Conservation (phyloP, 345 rosid genomes). For the Draba incana region DNA sequence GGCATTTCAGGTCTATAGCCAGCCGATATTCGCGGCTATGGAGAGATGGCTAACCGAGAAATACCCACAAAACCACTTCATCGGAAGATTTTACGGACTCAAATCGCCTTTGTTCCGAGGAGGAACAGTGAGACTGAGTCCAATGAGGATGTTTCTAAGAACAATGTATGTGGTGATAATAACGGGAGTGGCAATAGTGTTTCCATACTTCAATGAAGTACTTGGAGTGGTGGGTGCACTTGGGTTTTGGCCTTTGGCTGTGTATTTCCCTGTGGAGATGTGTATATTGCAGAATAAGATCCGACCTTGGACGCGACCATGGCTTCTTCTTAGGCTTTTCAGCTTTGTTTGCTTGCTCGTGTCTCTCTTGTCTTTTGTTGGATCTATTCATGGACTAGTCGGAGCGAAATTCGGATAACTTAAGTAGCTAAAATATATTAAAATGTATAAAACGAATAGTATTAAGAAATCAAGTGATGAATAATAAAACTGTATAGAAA, state of each 20-base stretch:
- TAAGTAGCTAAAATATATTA: background rate
- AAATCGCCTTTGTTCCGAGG: slow-evolving; percentile 45
- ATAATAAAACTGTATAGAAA: background rate
- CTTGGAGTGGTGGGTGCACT: slow-evolving; percentile 75
- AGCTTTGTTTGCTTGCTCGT: slow-evolving; percentile 49
- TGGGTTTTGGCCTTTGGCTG: slow-evolving; percentile 73
- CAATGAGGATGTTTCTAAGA: slow-evolving; percentile 44
- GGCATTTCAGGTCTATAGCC: slow-evolving; percentile 57
- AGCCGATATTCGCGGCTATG: slow-evolving; percentile 63
- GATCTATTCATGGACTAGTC: slow-evolving; percentile 63
- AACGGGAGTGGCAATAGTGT: slow-evolving; percentile 54
- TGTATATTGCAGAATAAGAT: slow-evolving; percentile 57
- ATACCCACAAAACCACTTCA: slow-evolving; percentile 52
- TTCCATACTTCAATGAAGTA: slow-evolving; percentile 88
- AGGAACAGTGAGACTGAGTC: slow-evolving; percentile 33
- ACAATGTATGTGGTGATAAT: slow-evolving; percentile 55
- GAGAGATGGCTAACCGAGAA: slow-evolving; percentile 56
- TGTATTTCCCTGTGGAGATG: slow-evolving; percentile 83
- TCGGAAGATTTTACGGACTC: slow-evolving; percentile 38
- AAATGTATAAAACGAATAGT: background rate
- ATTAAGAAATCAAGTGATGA: background rate
- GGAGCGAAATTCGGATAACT: slow-evolving; percentile 49
- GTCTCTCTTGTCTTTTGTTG: slow-evolving; percentile 53
- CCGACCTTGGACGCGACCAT: slow-evolving; percentile 52
- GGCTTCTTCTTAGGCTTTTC: slow-evolving; percentile 59